phyloP scores from a whole-genome alignment of 2,329 filamentous ascomycete species.

The Curvularia sp. region DNA sequence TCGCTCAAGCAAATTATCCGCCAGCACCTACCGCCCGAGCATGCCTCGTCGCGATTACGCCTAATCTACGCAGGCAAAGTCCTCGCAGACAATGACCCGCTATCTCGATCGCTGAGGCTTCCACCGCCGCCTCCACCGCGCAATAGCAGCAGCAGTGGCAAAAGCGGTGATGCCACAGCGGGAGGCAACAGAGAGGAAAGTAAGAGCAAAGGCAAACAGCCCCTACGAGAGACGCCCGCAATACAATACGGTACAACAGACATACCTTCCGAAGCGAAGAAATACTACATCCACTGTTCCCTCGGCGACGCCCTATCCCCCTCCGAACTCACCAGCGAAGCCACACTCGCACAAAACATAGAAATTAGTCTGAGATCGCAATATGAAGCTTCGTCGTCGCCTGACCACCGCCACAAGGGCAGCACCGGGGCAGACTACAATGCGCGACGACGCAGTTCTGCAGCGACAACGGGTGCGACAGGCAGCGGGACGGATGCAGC shows the following conservation, averaged over 20 bases:
- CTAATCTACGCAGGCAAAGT: conserved; percentile 91
- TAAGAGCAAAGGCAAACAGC: conserved; percentile 72
- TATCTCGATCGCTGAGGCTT: conserved; percentile 72
- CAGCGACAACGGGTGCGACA: conserved; percentile 47
- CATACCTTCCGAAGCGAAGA: conserved; percentile 48
- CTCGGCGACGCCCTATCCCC: conserved; percentile 76
- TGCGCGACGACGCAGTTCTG: conserved; percentile 28
- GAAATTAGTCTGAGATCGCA: conserved; percentile 49
- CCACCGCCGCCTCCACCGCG: conserved; percentile 61
- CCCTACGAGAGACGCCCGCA: conserved; percentile 57
- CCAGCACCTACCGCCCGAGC: conserved; percentile 66
- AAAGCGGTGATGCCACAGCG: conserved; percentile 24
- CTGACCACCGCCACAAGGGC: conserved; percentile 24
- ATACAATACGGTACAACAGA: conserved; percentile 28
- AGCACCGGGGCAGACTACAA: conserved; percentile 18
- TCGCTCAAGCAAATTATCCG: conserved; percentile 85
- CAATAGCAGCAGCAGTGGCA: conserved; percentile 22
- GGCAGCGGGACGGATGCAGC: conserved; percentile 61
- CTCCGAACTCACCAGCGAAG: conserved; percentile 74
- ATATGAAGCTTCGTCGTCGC: conserved; percentile 23
- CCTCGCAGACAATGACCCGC: conserved; percentile 73
- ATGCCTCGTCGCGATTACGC: conserved; percentile 75
- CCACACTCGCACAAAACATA: conserved; percentile 51
- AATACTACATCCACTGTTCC: conserved; percentile 94
- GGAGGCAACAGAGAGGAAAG: conserved; percentile 24